These are phyloP conservation scores for Yamadazyma dendronema DNA, from an alignment of 1,139 yeast species.

Conservation along the genomic window DNA sequence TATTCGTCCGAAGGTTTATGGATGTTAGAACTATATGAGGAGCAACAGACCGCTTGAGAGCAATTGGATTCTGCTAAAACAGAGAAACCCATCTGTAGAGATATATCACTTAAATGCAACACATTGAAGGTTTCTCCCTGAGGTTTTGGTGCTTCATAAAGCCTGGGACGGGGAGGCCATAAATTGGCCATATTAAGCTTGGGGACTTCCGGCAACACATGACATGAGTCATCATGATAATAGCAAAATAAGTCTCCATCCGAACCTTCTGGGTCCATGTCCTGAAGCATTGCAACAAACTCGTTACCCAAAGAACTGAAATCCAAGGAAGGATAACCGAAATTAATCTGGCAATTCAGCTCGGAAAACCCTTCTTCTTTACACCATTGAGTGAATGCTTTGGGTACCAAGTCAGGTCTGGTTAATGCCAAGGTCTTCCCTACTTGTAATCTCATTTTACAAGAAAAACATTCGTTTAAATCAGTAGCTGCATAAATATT, in stretches of 20 bases:
- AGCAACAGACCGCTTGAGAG: conserved; percentile 27
- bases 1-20: conserved; percentile 14
- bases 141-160: conserved; percentile 24
- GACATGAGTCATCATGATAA: conserved; percentile 40
- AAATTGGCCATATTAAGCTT: conserved; percentile 34
- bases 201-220: conserved; percentile 45
- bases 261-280: conserved; percentile 46
- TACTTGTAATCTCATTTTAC: conserved; percentile 37
- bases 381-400: conserved; percentile 44
- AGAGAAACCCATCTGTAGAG: conserved; percentile 24
- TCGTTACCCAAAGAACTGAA: conserved; percentile 28
- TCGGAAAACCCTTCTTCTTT: conserved; percentile 31
- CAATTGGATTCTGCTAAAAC: conserved; percentile 30
- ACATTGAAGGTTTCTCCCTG: conserved; percentile 21
- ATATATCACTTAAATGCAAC: conserved; percentile 28
- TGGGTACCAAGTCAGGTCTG: conserved; percentile 43
- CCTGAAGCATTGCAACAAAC: conserved; percentile 43
- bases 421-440: conserved; percentile 41
- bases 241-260: conserved; percentile 58
- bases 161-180: conserved; percentile 39
- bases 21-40: conserved; percentile 20
- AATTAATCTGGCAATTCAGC: conserved; percentile 21
- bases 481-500: conserved; percentile 21
- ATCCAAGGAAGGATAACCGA: conserved; percentile 21
- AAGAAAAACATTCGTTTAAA: conserved; percentile 32